Percentiles rank a stretch among this genome's conserved stretches.
These are phyloP conservation scores for Venturia oleaginea DNA, from an alignment of 2,329 filamentous ascomycete species.

Conservation along the genomic window DNA sequence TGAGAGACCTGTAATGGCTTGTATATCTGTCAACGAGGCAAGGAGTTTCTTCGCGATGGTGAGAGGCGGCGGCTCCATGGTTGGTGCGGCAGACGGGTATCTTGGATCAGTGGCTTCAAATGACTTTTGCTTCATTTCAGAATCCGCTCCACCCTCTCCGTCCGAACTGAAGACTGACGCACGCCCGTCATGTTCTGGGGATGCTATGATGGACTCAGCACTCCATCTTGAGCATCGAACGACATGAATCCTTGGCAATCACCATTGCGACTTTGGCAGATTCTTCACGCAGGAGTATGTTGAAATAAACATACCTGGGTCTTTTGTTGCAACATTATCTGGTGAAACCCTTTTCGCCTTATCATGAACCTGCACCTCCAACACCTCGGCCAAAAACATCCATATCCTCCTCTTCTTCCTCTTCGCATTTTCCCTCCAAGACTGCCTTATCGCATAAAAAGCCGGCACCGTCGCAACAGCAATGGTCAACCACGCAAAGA, in stretches of 20 bases:
- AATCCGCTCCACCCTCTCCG: neutral
- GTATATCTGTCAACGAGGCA: slow-evolving; percentile 6
- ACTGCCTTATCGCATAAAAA: neutral
- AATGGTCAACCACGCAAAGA: slow-evolving; percentile 7
- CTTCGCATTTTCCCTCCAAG: slow-evolving; percentile 1
- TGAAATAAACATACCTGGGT: neutral
- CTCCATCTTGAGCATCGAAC: neutral
- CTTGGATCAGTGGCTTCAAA: neutral
- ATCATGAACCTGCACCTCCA: neutral
- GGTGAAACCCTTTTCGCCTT: neutral
- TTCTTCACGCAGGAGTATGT: neutral
- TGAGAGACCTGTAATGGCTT: slow-evolving; percentile 2
- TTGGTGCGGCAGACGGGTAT: neutral
- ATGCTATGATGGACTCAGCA: neutral
- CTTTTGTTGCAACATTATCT: neutral
- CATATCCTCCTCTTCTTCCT: neutral
- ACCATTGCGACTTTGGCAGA: neutral
- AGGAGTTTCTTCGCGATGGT: neutral
- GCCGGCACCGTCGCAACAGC: slow-evolving; percentile 6
- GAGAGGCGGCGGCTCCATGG: neutral
- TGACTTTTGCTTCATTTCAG: neutral
- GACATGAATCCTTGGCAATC: neutral
- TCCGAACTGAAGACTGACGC: neutral
- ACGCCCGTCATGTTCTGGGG: neutral
- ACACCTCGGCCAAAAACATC: slow-evolving; percentile 8